Percentiles rank a stretch among this genome's conserved stretches.
phyloP scores from a whole-genome alignment of 768 basidiomycete species.

The Russula sp. region DNA sequence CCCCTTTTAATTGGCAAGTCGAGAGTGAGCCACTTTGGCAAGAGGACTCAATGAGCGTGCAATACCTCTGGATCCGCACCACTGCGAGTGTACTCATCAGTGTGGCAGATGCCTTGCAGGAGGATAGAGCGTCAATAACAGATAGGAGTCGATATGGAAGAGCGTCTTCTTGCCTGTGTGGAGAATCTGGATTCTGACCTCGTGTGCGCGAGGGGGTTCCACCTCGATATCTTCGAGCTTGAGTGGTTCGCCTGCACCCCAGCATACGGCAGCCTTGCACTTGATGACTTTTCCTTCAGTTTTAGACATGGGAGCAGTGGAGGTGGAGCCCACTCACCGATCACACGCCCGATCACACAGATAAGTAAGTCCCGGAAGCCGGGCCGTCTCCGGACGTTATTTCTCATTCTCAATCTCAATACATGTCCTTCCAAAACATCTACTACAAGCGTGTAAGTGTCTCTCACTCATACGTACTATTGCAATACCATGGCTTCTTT shows the following conservation, averaged over 20 bases:
- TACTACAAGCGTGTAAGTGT: slow-evolving; percentile 84
- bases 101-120: slow-evolving; percentile 83
- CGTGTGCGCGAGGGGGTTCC: slow-evolving; percentile 81
- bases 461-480: not conserved
- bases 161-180: slow-evolving; percentile 67
- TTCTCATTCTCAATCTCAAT: not conserved
- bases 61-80: slow-evolving; percentile 91
- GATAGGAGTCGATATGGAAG: slow-evolving; percentile 1
- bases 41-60: slow-evolving; percentile 8
- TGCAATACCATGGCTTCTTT: not conserved
- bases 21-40: not conserved
- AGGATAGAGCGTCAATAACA: not conserved
- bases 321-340: too few relatives aligned
- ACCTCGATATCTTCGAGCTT: slow-evolving; percentile 92
- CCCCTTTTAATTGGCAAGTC: slow-evolving; percentile 49
- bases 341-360: too few relatives aligned
- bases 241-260: slow-evolving; percentile 85
- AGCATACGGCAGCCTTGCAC: slow-evolving; percentile 93
- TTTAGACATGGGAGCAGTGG: too few relatives aligned
- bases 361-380: not conserved
- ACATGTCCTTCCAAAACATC: slow-evolving; percentile 79
- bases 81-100: slow-evolving; percentile 95
- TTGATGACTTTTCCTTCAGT: slow-evolving; percentile 76
- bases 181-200: slow-evolving; percentile 91
- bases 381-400: not conserved